phyloP scores from a whole-genome alignment of 1,284 basidiomycete genomes.

The Cryptococcus neoformans region DNA sequence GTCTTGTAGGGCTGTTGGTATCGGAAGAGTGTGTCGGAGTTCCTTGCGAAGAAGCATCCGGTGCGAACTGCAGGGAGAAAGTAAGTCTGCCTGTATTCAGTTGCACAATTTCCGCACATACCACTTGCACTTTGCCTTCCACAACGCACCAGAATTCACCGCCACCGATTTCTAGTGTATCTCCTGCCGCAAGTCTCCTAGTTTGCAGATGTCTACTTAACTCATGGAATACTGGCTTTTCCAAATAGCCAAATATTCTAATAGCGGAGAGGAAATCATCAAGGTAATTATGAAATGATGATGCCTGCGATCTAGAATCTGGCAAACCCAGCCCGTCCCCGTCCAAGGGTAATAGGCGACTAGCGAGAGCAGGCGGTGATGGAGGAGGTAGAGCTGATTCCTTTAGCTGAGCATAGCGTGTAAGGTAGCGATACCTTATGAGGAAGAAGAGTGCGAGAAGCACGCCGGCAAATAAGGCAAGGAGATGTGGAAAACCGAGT shows the following conservation, averaged over 20 bases:
- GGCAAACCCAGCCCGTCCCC: conserved; percentile 58
- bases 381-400: conserved; percentile 62
- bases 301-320: conserved; percentile 60
- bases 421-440: conserved; percentile 67
- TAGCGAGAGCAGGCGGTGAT: conserved; percentile 28
- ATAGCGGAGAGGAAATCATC: conserved; percentile 94
- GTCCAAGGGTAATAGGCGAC: conserved; percentile 25
- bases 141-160: conserved; percentile 95
- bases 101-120: conserved; percentile 15
- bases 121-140: conserved; percentile 65
- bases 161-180: conserved; percentile 77
- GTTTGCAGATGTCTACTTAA: conserved; percentile 90
- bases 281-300: conserved; percentile 85
- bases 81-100: neutral
- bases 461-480: conserved; percentile 66
- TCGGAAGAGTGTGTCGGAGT: conserved; percentile 13
- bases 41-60: conserved; percentile 21
- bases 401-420: conserved; percentile 65
- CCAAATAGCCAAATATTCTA: conserved; percentile 90
- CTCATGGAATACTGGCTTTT: conserved; percentile 95
- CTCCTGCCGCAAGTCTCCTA: conserved; percentile 78
- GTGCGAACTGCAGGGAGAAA: conserved; percentile 57
- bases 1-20: conserved; percentile 17
- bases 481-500: conserved; percentile 85
- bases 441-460: conserved; percentile 72